These are phyloP conservation scores for Wickerhamiella musiphila DNA, from an alignment of 805 yeast species.

Conservation along the genomic window DNA sequence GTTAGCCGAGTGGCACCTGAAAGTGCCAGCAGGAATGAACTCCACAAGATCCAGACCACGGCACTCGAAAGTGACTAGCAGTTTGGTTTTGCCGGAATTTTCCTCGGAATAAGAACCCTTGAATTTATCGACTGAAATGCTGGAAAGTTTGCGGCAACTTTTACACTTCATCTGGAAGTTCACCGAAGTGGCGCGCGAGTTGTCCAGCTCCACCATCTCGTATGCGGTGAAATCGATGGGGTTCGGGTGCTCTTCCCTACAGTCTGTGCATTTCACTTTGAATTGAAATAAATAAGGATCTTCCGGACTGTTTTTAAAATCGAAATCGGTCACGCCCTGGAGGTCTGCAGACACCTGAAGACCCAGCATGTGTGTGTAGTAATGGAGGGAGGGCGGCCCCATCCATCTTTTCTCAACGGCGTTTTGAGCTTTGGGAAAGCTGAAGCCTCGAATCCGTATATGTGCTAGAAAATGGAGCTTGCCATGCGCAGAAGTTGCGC, in stretches of 20 bases:
- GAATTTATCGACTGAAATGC: slow-evolving; percentile 18
- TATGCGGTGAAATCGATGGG: slow-evolving; percentile 48
- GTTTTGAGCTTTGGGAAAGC: no score
- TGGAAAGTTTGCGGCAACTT: slow-evolving; percentile 32
- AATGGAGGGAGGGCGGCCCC: background rate
- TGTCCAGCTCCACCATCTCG: slow-evolving; percentile 32
- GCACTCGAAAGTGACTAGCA: slow-evolving; percentile 55
- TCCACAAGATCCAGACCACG: slow-evolving; percentile 65
- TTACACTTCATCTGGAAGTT: slow-evolving; percentile 66
- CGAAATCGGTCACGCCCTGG: slow-evolving; percentile 36
- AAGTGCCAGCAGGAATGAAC: slow-evolving; percentile 51
- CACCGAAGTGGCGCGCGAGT: slow-evolving; percentile 60
- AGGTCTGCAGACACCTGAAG: slow-evolving; percentile 28
- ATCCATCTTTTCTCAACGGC: no score
- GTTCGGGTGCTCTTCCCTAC: slow-evolving; percentile 64
- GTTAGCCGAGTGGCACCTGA: slow-evolving; percentile 37
- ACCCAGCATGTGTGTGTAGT: slow-evolving; percentile 16
- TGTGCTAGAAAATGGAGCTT: no score
- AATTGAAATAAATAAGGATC: slow-evolving; percentile 63
- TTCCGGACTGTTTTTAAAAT: slow-evolving; percentile 41
- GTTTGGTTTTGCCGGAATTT: slow-evolving; percentile 26
- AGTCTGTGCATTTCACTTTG: slow-evolving; percentile 53
- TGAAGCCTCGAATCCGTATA: no score
- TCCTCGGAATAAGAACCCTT: slow-evolving; percentile 24
- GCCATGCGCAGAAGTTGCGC: no score